phyloP scores from a whole-genome alignment of 495 filamentous ascomycete genomes.

The Aspergillus diversus region DNA sequence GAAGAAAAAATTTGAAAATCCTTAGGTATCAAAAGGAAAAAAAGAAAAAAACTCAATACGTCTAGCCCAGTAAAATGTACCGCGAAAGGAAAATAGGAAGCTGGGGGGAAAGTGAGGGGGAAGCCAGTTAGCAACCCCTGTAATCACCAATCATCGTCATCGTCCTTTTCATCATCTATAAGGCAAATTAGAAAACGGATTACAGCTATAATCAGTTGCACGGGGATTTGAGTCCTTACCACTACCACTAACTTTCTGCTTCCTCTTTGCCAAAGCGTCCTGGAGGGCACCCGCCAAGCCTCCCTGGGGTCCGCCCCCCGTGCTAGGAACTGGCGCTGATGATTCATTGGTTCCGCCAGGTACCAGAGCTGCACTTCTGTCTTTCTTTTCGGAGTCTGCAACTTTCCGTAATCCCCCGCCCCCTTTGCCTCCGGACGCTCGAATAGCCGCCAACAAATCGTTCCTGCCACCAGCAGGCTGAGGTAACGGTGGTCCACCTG shows the following conservation, averaged over 20 bases:
- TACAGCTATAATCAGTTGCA: neutral
- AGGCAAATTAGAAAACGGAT: slow-evolving; percentile 31
- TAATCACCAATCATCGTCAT: slow-evolving; percentile 81
- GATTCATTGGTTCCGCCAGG: slow-evolving; percentile 59
- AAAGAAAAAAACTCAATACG: neutral
- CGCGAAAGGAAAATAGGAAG: neutral
- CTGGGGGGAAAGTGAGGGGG: slow-evolving; percentile 15
- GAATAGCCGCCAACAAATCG: slow-evolving; percentile 81
- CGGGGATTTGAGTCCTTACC: slow-evolving; percentile 63
- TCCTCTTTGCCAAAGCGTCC: slow-evolving; percentile 74
- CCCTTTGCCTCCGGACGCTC: slow-evolving; percentile 71
- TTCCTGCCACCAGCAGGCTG: slow-evolving; percentile 54
- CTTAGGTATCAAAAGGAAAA: slow-evolving; percentile 26
- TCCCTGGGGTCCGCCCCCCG: slow-evolving; percentile 60
- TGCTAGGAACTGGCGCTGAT: slow-evolving; percentile 50
- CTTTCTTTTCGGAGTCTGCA: slow-evolving; percentile 71
- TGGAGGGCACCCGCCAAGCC: slow-evolving; percentile 82
- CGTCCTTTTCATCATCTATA: slow-evolving; percentile 75
- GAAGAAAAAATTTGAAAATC: slow-evolving; percentile 9
- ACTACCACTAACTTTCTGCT: slow-evolving; percentile 86
- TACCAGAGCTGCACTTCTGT: slow-evolving; percentile 75
- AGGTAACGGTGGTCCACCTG: slow-evolving; percentile 65
- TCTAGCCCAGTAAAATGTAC: slow-evolving; percentile 11
- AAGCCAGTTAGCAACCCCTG: slow-evolving; percentile 18
- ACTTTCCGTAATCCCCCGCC: slow-evolving; percentile 80